phyloP scores from a whole-genome alignment of 129 eudicot species.

The Solidago caesia region DNA sequence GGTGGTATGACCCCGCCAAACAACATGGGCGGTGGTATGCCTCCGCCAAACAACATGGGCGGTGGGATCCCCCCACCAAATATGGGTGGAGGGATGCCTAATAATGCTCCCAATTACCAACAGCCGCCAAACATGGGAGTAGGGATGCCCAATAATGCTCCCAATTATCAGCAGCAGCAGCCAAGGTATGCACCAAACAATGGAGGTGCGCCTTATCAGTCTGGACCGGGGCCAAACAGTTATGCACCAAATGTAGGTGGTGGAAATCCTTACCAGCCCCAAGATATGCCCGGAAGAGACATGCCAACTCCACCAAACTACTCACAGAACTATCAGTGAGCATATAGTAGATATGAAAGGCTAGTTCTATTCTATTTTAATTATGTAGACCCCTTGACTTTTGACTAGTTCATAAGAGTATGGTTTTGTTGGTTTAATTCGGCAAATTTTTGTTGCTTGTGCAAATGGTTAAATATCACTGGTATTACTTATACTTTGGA shows the following conservation, averaged over 20 bases:
- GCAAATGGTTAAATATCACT: slow-evolving; percentile 5
- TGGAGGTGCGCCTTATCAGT: slow-evolving; percentile 46
- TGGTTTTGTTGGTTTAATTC: slow-evolving; percentile 1
- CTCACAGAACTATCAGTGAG: slow-evolving; percentile 43
- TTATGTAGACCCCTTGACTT: slow-evolving; percentile 9
- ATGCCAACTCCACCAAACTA: slow-evolving; percentile 41
- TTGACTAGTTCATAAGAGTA: slow-evolving; percentile 21
- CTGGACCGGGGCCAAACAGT: slow-evolving; percentile 48
- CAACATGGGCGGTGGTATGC: slow-evolving; percentile 25
- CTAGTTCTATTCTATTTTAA: neutral
- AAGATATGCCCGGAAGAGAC: slow-evolving; percentile 74
- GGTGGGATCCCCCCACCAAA: no score
- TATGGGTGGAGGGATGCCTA: slow-evolving; percentile 17
- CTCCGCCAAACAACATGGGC: no score
- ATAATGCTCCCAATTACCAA: neutral
- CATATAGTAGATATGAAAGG: slow-evolving; percentile 14
- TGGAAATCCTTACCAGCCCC: slow-evolving; percentile 52
- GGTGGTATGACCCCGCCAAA: slow-evolving; percentile 40
- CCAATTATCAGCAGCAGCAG: slow-evolving; percentile 48
- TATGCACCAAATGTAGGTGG: slow-evolving; percentile 41
- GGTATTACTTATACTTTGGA: neutral
- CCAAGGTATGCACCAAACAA: slow-evolving; percentile 39
- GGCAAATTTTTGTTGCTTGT: slow-evolving; percentile 9
- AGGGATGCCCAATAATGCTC: slow-evolving; percentile 6
- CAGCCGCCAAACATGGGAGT: slow-evolving; percentile 18